Evolutionary conservation across 441 rosid species (phyloP), one percentile per base, ranked within the genome.

Genomic region (Corymbia citriodora): DNA sequence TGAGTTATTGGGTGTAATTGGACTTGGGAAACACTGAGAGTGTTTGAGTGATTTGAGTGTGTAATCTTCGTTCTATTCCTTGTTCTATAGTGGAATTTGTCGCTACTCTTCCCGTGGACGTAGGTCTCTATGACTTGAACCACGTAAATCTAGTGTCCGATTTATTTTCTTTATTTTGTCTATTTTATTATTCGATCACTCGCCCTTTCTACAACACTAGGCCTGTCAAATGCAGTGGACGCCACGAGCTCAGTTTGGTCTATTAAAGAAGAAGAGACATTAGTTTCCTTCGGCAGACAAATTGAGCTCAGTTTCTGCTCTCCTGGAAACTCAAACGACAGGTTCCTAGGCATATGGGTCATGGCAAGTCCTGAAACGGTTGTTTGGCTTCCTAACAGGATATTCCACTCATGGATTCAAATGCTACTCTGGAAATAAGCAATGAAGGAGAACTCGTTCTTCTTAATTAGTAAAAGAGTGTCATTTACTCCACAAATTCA

Each of bases 251-350:
- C 88, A 13, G 65, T 50, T 48, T 53, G 19, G 40, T 61, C 88
- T 29, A 61, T 89, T 14, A 48, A 45, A 48, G 88, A 61, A 13
- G 88, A 82, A 29, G 83, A 89, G 50, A 61, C 91, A 48, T 52
- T 86, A 55, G 88, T 86, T 89, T 89, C 91, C 33, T 65, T 68
- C 0, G 91, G 63, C 49, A 8, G 33, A 63, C 53, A 25, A 23
- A 61, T 89, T 57, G 88, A 61, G 91, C 83, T 89, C 61, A 83
- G 91, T 55, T 89, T 89, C 85, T 89, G 63, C 61, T 65, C 91
- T 50, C 85, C 91, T 6, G 85, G 91, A 29, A 86, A 29, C 59
- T 65, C 83, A 31, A 86, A 70, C 23, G 36, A 79, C 87, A 49
- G 88, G 50, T 85, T 53, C 88, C n/a, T 89, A 50, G 88, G 88